phyloP scores from a whole-genome alignment of 805 yeast species.

The Candida ortonii region DNA sequence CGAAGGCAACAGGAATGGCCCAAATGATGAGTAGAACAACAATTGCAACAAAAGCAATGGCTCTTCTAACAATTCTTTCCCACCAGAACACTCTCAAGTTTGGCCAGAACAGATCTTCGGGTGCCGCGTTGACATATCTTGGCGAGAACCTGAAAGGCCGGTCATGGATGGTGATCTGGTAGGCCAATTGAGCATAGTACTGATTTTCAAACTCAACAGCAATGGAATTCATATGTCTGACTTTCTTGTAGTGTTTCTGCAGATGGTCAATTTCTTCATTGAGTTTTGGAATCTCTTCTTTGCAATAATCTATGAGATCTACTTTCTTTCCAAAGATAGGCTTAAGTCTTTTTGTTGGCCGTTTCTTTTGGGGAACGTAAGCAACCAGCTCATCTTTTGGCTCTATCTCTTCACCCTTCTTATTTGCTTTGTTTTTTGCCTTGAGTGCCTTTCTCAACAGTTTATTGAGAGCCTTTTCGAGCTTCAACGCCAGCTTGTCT shows the following conservation, averaged over 20 bases:
- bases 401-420: slow-evolving; percentile 52
- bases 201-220: slow-evolving; percentile 78
- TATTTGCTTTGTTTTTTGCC: slow-evolving; percentile 58
- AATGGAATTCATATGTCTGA: slow-evolving; percentile 71
- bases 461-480: slow-evolving; percentile 65
- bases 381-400: slow-evolving; percentile 47
- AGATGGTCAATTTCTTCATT: slow-evolving; percentile 54
- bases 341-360: slow-evolving; percentile 53
- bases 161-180: slow-evolving; percentile 61
- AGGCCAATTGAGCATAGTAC: slow-evolving; percentile 71
- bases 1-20: slow-evolving; percentile 79
- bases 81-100: slow-evolving; percentile 79
- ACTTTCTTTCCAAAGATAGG: slow-evolving; percentile 53
- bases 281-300: slow-evolving; percentile 53
- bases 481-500: slow-evolving; percentile 50
- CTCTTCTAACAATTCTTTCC: slow-evolving; percentile 59
- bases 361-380: slow-evolving; percentile 62
- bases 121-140: slow-evolving; percentile 58
- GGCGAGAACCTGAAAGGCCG: slow-evolving; percentile 63
- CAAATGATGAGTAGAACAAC: slow-evolving; percentile 58
- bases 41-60: slow-evolving; percentile 52
- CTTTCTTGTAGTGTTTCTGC: slow-evolving; percentile 47
- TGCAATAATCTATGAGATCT: slow-evolving; percentile 59
- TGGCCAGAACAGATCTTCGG: slow-evolving; percentile 63
- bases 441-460: slow-evolving; percentile 63